Conservation (phyloP, 306 rosid genomes). For the Vigna angularis region DNA sequence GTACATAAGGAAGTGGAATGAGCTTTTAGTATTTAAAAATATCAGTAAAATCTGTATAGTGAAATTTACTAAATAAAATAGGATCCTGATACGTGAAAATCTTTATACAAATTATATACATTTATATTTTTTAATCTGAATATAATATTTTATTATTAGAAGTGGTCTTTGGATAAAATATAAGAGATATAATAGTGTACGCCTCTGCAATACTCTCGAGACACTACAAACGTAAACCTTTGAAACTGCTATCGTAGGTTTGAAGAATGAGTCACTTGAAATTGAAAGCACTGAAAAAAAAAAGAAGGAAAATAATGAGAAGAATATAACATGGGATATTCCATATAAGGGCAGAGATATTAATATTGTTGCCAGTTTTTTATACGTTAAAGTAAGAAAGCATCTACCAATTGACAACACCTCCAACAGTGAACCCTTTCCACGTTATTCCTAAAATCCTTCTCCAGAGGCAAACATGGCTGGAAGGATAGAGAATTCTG, state of each 20-base stretch:
- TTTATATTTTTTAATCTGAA: too few species aligned
- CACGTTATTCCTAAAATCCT: not conserved
- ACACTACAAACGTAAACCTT: not conserved
- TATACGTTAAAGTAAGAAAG: constrained; percentile 35
- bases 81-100: too few species aligned
- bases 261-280: not conserved
- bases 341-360: constrained; percentile 22
- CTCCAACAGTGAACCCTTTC: constrained; percentile 9
- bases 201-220: too few species aligned
- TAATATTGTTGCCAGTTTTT: constrained; percentile 13
- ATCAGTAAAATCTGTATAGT: too few species aligned
- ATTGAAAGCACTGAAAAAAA: not conserved
- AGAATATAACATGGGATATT: constrained; percentile 65
- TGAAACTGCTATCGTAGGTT: not conserved
- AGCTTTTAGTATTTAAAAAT: too few species aligned
- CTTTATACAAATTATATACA: too few species aligned
- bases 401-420: constrained; percentile 41
- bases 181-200: too few species aligned
- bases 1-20: too few species aligned
- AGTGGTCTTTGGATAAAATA: too few species aligned
- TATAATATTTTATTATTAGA: too few species aligned
- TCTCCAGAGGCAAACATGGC: constrained; percentile 19
- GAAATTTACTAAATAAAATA: too few species aligned
- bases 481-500: not conserved
- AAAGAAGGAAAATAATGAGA: not conserved